A percentile compares a stretch with the other conserved stretches of the same genome.
Conservation (phyloP, 495 filamentous ascomycete genomes). For the Massariosphaeria phaeospora region DNA sequence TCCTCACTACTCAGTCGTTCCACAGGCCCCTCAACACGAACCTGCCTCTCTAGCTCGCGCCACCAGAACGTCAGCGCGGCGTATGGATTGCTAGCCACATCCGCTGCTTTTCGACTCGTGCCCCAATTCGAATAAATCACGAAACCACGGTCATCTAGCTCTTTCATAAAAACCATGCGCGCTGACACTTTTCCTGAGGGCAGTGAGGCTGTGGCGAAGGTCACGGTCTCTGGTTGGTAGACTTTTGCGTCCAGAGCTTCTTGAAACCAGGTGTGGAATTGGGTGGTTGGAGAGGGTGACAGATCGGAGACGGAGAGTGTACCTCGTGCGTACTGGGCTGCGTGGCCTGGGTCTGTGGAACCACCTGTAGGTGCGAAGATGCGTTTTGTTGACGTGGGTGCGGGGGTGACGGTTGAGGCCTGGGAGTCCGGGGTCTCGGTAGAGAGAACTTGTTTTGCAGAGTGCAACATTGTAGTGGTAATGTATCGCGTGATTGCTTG, state of each 20-base stretch:
- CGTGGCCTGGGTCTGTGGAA: conserved; percentile 46
- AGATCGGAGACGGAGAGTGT: conserved; percentile 53
- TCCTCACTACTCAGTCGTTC: conserved; percentile 65
- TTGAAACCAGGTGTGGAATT: conserved; percentile 85
- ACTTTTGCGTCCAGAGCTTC: conserved; percentile 56
- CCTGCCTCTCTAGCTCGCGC: conserved; percentile 72
- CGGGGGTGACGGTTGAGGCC: not conserved
- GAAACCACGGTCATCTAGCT: conserved; percentile 69
- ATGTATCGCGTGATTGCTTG: not conserved
- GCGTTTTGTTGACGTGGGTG: conserved; percentile 22
- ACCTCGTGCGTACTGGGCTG: conserved; percentile 59
- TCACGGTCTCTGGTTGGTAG: conserved; percentile 70
- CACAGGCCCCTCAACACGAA: conserved; percentile 72
- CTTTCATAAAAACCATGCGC: conserved; percentile 85
- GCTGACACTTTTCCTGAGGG: conserved; percentile 80
- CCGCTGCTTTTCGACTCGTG: conserved; percentile 63
- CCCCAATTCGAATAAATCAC: conserved; percentile 92
- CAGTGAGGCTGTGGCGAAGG: conserved; percentile 76
- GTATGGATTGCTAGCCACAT: conserved; percentile 60
- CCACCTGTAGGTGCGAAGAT: conserved; percentile 40
- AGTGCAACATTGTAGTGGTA: not conserved
- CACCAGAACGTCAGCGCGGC: conserved; percentile 75
- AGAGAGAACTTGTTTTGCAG: not conserved
- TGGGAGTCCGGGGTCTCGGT: not conserved
- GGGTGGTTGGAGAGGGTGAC: conserved; percentile 57